These are phyloP conservation scores for Aspergillus tanneri DNA, from an alignment of 2,329 filamentous ascomycete genomes.

Conservation along the genomic window DNA sequence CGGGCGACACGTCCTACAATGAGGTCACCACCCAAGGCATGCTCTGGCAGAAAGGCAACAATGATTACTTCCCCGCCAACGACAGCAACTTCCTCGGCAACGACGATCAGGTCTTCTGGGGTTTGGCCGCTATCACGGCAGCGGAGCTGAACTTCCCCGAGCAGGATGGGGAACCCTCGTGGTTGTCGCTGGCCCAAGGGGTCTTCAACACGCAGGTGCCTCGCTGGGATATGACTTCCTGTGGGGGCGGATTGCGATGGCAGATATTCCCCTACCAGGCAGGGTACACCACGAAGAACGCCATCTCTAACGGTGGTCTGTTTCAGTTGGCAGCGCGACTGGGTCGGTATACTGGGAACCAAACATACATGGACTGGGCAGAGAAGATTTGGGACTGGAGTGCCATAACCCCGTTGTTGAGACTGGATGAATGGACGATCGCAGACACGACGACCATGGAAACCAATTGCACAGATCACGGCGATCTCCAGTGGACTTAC, in stretches of 20 bases:
- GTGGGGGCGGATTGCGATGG: conserved; percentile 77
- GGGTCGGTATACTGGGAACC: conserved; percentile 74
- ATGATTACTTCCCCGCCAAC: conserved; percentile 73
- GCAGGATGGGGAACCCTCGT: conserved; percentile 66
- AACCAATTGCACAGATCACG: conserved; percentile 51
- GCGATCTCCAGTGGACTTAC: conserved; percentile 59
- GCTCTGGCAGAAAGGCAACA: conserved; percentile 70
- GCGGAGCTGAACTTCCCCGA: conserved; percentile 74
- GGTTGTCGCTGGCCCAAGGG: conserved; percentile 73
- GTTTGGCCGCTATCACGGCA: conserved; percentile 74
- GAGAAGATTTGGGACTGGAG: conserved; percentile 64
- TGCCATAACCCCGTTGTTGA: conserved; percentile 52
- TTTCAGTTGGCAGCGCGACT: conserved; percentile 65
- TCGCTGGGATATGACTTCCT: conserved; percentile 67
- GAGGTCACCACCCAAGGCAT: conserved; percentile 65
- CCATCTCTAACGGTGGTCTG: conserved; percentile 58
- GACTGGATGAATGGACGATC: conserved; percentile 52
- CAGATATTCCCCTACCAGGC: conserved; percentile 78
- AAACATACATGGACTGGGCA: conserved; percentile 78
- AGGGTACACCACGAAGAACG: conserved; percentile 62
- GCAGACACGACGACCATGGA: conserved; percentile 55
- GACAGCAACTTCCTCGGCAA: conserved; percentile 50
- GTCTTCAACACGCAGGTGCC: conserved; percentile 76
- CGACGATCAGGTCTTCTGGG: conserved; percentile 75
- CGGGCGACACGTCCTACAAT: conserved; percentile 71